Conservation (phyloP, 1,284 basidiomycete genomes). For the Ceratobasidium sp. region DNA sequence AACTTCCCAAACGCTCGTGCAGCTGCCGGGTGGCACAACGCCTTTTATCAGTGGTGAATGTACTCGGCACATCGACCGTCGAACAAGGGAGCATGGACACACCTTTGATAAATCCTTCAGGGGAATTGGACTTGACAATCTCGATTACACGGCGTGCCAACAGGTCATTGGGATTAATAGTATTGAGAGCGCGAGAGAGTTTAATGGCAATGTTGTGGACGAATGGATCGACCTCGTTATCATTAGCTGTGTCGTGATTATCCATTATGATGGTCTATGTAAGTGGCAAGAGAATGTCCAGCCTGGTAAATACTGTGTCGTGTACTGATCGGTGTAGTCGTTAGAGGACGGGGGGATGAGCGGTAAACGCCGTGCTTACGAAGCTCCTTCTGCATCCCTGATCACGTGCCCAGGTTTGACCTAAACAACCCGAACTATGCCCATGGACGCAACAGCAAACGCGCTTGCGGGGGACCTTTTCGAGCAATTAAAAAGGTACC, state of each 20-base stretch:
- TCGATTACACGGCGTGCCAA: conserved; percentile 83
- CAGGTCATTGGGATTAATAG: conserved; percentile 84
- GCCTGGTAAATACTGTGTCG: not conserved
- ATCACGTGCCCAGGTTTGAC: not conserved
- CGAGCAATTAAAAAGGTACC: conserved; percentile 36
- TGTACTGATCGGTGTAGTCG: not conserved
- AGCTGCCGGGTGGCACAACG: conserved; percentile 62
- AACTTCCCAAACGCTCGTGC: conserved; percentile 90
- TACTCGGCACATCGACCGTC: conserved; percentile 17
- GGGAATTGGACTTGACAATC: conserved; percentile 77
- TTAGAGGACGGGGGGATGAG: not conserved
- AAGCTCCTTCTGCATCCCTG: not conserved
- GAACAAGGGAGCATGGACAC: conserved; percentile 47
- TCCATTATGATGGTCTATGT: conserved; percentile 11
- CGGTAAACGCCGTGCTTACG: conserved; percentile 6
- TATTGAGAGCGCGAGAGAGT: conserved; percentile 83
- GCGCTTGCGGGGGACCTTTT: conserved; percentile 24
- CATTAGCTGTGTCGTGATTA: conserved; percentile 8
- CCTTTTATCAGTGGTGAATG: conserved; percentile 45
- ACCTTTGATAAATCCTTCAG: conserved; percentile 75
- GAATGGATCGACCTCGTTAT: conserved; percentile 64
- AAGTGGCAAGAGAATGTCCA: not conserved
- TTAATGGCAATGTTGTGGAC: conserved; percentile 83
- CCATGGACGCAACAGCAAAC: conserved; percentile 36
- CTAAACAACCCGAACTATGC: not conserved